These are phyloP conservation scores for Coemansia linderi DNA, from an alignment of 371 early-diverging fungal genomes.

Conservation along the genomic window DNA sequence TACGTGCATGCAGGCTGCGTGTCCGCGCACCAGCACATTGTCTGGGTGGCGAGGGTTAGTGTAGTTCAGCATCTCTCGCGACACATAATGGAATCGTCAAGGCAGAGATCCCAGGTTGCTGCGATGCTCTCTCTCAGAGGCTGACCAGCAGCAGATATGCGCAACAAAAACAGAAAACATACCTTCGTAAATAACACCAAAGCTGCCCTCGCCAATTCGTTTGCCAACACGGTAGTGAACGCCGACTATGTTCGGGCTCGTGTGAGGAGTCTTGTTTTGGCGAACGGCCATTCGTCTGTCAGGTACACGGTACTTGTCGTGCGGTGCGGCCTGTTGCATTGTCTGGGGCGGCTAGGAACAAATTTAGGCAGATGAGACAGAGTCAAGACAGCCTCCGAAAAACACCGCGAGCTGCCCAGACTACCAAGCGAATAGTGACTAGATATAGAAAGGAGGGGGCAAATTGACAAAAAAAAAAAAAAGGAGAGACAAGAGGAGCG, in stretches of 20 bases:
- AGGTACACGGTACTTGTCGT: slow-evolving; percentile 49
- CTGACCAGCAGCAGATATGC: background rate
- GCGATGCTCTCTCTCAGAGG: background rate
- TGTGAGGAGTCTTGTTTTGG: slow-evolving; percentile 48
- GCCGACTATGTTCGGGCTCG: slow-evolving; percentile 69
- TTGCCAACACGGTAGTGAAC: slow-evolving; percentile 93
- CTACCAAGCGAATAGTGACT: background rate
- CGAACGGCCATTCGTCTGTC: slow-evolving; percentile 43
- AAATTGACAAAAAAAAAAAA: background rate
- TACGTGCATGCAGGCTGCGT: slow-evolving; percentile 8
- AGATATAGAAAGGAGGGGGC: background rate
- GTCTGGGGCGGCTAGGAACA: slow-evolving; percentile 1
- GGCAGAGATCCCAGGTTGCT: background rate
- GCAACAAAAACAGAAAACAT: slow-evolving; percentile 15
- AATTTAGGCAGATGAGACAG: slow-evolving; percentile 6
- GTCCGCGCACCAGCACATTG: slow-evolving; percentile 2
- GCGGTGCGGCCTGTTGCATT: slow-evolving; percentile 42
- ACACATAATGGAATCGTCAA: background rate
- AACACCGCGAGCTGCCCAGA: slow-evolving; percentile 11
- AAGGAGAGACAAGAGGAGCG: background rate
- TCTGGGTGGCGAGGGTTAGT: slow-evolving; percentile 6
- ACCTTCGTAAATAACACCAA: slow-evolving; percentile 98
- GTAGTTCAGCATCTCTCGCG: background rate
- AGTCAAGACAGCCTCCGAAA: slow-evolving; percentile 4
- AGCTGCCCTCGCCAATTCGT: slow-evolving; percentile 96